Evolutionary conservation across 176 grass and related monocot genomes (phyloP).

Genomic region (Saccharum spontaneum): DNA sequence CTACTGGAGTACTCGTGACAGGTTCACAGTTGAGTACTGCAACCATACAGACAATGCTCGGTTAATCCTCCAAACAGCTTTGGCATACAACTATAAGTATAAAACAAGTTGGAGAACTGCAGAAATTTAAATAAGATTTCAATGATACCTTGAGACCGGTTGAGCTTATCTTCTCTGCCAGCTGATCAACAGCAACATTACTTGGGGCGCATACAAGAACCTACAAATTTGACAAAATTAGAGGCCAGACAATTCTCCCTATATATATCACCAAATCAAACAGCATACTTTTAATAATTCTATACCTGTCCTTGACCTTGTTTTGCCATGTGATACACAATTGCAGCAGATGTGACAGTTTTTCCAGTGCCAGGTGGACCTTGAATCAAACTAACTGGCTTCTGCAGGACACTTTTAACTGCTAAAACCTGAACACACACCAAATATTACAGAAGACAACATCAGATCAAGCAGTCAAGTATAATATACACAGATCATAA

Average conservation of each 20-base stretch:
- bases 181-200: slow-evolving; percentile 98
- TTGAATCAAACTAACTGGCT: slow-evolving; percentile 99
- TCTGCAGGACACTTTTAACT: slow-evolving; percentile 99
- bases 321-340: slow-evolving; percentile 99
- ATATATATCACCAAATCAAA: slow-evolving; percentile 31
- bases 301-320: slow-evolving; percentile 99
- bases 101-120: neutral
- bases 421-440: slow-evolving; percentile 74
- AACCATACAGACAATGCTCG: neutral
- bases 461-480: slow-evolving; percentile 26
- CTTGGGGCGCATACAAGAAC: slow-evolving; percentile 99
- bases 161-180: slow-evolving; percentile 98
- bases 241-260: neutral
- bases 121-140: neutral
- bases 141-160: slow-evolving; percentile 85
- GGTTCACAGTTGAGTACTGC: neutral
- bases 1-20: neutral
- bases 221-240: slow-evolving; percentile 43
- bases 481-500: slow-evolving; percentile 17
- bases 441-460: neutral
- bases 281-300: neutral
- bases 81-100: neutral
- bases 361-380: slow-evolving; percentile 98
- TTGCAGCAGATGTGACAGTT: slow-evolving; percentile 98
- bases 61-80: slow-evolving; percentile 3